Base-by-base conservation (phyloP, 768 basidiomycete species). In the Chalciporus piperatus region DNA sequence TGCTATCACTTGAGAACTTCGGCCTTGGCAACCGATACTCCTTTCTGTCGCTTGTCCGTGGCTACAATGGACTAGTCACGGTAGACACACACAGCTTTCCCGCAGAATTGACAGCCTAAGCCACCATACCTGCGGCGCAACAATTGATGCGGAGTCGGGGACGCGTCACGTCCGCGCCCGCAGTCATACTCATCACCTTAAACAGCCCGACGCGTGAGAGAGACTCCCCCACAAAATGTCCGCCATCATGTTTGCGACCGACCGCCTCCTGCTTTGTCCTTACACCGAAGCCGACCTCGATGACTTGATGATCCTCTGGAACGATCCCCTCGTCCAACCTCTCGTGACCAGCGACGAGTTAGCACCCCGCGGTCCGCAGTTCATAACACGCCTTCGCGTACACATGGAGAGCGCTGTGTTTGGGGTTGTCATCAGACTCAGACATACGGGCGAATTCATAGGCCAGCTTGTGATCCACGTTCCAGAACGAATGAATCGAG, bases 241-340 rank as follows among this genome's bases (percentile, higher is more conserved):
- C 25, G 2, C 17, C 11, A 2, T 25, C 45, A 68, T 69, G 60
- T 59, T 68, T 51, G 61, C 60, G 22, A 74, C 73, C 11, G 47
- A 70, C 19, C 70, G 65, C 19, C 61, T 74, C 13, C 54, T 62
- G 16, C 61, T 74, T 10, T 73, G 70, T 13, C 63, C 70, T 9
- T 68, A 62, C 51, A 25, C 58, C 46, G 61, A 69, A 16, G 59
- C 60, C 35, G 73, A 74, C 47, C 56, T 72, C 33, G 59, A 65
- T 33, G 62, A 64, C 33, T 51, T 74, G 20, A 40, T 59, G 11
- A 41, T 4, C 30, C 60, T 74, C 47, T 66, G 64, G 60, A 67
- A 57, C 46, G 61, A 72, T 22, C 62, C 61, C n/a, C 58, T 53
- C 46, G 62, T 73, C 28, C 63, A 58, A 23, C 35, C 57, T 6